phyloP scores from a whole-genome alignment of 2,329 filamentous ascomycete species.

The Torrubiellomyces zombiae region DNA sequence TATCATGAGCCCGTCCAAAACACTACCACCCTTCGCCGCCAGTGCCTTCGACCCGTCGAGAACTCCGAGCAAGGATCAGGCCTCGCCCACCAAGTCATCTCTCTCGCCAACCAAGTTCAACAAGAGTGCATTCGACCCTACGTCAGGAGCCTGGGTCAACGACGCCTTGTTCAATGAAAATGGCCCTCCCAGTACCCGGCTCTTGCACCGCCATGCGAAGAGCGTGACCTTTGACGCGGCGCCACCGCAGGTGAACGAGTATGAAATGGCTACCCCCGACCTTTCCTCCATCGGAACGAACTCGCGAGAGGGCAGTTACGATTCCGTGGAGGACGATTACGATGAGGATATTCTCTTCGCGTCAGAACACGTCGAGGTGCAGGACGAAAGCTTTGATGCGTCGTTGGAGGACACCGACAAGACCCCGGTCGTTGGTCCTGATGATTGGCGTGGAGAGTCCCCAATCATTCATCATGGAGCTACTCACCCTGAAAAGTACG shows the following conservation, averaged over 20 bases:
- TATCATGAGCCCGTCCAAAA: constrained; percentile 15
- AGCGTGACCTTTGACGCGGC: constrained; percentile 94
- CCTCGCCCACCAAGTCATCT: constrained; percentile 79
- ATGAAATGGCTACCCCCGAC: constrained; percentile 94
- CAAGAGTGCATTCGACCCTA: constrained; percentile 53
- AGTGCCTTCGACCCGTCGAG: constrained; percentile 14
- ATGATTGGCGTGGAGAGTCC: constrained; percentile 78
- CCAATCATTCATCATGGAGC: constrained; percentile 17
- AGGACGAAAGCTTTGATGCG: constrained; percentile 86
- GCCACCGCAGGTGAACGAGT: constrained; percentile 90
- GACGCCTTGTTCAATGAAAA: constrained; percentile 43
- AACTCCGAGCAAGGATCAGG: constrained; percentile 51
- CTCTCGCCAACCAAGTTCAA: constrained; percentile 53
- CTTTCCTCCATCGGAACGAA: constrained; percentile 81
- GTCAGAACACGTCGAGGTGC: constrained; percentile 22
- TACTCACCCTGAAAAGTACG: constrained; percentile 31
- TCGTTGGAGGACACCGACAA: constrained; percentile 92
- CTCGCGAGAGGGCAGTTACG: constrained; percentile 85
- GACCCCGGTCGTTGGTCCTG: constrained; percentile 91
- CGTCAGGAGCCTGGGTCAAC: constrained; percentile 51
- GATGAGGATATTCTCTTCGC: constrained; percentile 48
- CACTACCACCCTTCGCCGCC: constrained; percentile 4
- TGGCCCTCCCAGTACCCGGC: constrained; percentile 46
- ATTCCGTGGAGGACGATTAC: constrained; percentile 62
- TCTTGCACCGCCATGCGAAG: constrained; percentile 73